A percentile compares a stretch with the other conserved stretches of the same genome.
phyloP scores from a whole-genome alignment of 2,329 filamentous ascomycete species.

The Alternaria rosae region DNA sequence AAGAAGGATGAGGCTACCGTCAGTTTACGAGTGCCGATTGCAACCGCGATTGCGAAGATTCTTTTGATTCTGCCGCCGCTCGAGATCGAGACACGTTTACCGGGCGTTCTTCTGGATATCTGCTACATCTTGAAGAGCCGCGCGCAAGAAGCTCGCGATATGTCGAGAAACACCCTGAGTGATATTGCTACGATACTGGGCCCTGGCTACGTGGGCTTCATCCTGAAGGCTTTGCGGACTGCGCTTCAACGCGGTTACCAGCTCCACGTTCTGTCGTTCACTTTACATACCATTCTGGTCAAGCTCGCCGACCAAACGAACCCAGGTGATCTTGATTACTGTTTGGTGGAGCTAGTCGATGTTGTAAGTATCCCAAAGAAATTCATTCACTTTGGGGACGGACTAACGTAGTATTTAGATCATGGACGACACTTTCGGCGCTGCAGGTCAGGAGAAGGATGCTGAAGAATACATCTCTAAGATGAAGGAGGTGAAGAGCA shows the following conservation, averaged over 20 bases:
- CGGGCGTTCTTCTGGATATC: slow-evolving; percentile 87
- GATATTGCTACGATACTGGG: slow-evolving; percentile 85
- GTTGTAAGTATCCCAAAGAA: slow-evolving; percentile 56
- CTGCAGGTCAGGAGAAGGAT: slow-evolving; percentile 93
- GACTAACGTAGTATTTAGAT: slow-evolving; percentile 50
- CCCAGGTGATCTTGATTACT: slow-evolving; percentile 89
- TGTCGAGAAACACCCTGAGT: slow-evolving; percentile 85
- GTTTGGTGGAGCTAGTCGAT: slow-evolving; percentile 76
- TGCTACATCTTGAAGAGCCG: slow-evolving; percentile 92
- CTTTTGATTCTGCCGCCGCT: slow-evolving; percentile 78
- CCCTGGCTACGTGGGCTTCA: slow-evolving; percentile 83
- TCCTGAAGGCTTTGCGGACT: slow-evolving; percentile 87
- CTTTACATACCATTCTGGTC: slow-evolving; percentile 89
- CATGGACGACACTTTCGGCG: slow-evolving; percentile 97
- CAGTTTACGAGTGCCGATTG: slow-evolving; percentile 88
- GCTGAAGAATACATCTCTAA: slow-evolving; percentile 93
- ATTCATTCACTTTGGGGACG: background rate
- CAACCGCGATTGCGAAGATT: slow-evolving; percentile 86
- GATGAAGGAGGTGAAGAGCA: slow-evolving; percentile 98
- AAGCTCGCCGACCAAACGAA: slow-evolving; percentile 74
- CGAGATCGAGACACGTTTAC: slow-evolving; percentile 76
- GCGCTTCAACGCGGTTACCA: slow-evolving; percentile 89
- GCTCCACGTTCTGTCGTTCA: slow-evolving; percentile 92
- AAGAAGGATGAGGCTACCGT: slow-evolving; percentile 95
- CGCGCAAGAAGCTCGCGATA: slow-evolving; percentile 85